A percentile compares a stretch with the other conserved stretches of the same genome.
Conservation (phyloP, 177 flowering plant genomes). For the Tripterygium wilfordii region DNA sequence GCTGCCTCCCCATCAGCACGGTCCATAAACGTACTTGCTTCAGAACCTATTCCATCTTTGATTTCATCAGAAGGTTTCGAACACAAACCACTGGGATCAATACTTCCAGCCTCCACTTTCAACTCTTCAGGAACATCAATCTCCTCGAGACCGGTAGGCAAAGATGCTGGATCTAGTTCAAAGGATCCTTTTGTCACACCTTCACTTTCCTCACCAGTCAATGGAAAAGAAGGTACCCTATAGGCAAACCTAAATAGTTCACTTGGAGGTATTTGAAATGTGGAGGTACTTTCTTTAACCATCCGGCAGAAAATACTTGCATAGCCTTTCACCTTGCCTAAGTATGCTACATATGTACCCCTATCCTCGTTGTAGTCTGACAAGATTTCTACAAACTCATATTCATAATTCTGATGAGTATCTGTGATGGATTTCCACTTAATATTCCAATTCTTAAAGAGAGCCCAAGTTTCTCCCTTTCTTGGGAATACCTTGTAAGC, state of each 20-base stretch:
- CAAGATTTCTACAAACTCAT: constrained; percentile 50
- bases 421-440: constrained; percentile 26
- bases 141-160: constrained; percentile 31
- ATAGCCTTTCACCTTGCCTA: constrained; percentile 50
- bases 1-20: constrained; percentile 9
- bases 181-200: constrained; percentile 44
- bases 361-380: constrained; percentile 31
- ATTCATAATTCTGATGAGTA: constrained; percentile 21
- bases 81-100: constrained; percentile 2
- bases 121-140: constrained; percentile 10
- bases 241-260: constrained; percentile 51
- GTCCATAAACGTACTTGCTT: neutral
- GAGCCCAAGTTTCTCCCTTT: constrained; percentile 67
- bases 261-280: constrained; percentile 20
- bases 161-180: constrained; percentile 65
- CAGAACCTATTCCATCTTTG: constrained; percentile 3
- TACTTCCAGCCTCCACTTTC: constrained; percentile 6
- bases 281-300: constrained; percentile 8
- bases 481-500: constrained; percentile 35
- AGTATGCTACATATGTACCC: constrained; percentile 36
- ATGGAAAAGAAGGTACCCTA: constrained; percentile 36
- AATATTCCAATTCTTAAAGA: constrained; percentile 54
- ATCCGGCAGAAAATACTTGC: constrained; percentile 32
- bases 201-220: constrained; percentile 43
- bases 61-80: constrained; percentile 3